phyloP scores from a whole-genome alignment of 2,329 filamentous ascomycete species.

The Penicillium frequentans region DNA sequence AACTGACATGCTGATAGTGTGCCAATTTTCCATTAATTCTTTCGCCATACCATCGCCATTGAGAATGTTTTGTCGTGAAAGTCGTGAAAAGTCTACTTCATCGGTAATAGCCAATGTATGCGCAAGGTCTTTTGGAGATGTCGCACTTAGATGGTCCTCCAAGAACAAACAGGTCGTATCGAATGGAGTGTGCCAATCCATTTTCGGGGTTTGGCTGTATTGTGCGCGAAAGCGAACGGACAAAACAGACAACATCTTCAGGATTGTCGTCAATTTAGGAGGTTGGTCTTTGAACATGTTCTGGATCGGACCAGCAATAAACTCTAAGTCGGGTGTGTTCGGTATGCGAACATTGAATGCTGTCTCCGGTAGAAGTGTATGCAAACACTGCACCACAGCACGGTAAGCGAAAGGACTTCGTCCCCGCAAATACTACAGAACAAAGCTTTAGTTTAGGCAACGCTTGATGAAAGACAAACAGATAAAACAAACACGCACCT shows the following conservation, averaged over 20 bases:
- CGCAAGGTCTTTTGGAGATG: constrained; percentile 34
- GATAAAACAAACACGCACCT: constrained; percentile 26
- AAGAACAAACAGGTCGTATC: constrained; percentile 33
- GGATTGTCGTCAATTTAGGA: constrained; percentile 30
- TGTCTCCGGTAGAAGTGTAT: constrained; percentile 19
- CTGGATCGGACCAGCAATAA: constrained; percentile 41
- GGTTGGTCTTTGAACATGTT: constrained; percentile 33
- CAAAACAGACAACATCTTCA: constrained; percentile 40
- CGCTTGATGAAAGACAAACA: background rate
- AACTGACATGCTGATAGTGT: constrained; percentile 30
- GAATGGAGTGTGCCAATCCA: constrained; percentile 37
- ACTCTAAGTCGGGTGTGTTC: constrained; percentile 29
- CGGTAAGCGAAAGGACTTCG: constrained; percentile 41
- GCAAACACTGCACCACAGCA: constrained; percentile 33
- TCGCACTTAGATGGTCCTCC: constrained; percentile 35
- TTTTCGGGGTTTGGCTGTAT: constrained; percentile 34
- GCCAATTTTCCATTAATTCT: constrained; percentile 31
- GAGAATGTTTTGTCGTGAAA: constrained; percentile 27
- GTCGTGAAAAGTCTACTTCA: constrained; percentile 29
- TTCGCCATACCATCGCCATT: constrained; percentile 22
- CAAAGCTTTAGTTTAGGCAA: background rate
- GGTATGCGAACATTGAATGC: constrained; percentile 11
- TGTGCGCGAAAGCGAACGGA: constrained; percentile 34
- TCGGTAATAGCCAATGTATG: constrained; percentile 31
- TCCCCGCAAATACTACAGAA: constrained; percentile 33